Conservation (phyloP, 371 early-diverging fungal species). For the Choanephora cucurbitarum region DNA sequence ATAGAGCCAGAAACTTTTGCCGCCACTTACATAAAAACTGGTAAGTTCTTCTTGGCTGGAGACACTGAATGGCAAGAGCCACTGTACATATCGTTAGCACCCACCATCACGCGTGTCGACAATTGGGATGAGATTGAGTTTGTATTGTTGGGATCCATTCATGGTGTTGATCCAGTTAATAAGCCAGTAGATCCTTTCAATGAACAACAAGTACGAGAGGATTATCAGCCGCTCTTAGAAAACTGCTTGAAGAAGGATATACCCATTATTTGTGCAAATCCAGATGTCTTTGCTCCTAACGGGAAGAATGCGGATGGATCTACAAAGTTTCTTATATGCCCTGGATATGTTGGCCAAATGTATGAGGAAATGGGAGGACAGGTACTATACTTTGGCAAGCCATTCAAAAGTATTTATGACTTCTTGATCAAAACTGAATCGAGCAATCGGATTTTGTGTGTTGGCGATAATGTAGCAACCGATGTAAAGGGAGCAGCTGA, state of each 20-base stretch:
- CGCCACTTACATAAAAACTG: slow-evolving; percentile 27
- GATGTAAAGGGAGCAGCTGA: slow-evolving; percentile 44
- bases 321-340: slow-evolving; percentile 32
- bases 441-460: slow-evolving; percentile 27
- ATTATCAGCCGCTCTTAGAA: slow-evolving; percentile 34
- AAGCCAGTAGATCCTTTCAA: slow-evolving; percentile 24
- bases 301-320: slow-evolving; percentile 35
- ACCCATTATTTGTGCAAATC: slow-evolving; percentile 49
- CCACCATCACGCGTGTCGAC: slow-evolving; percentile 17
- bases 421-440: slow-evolving; percentile 20
- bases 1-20: slow-evolving; percentile 32
- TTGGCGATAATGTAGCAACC: slow-evolving; percentile 49
- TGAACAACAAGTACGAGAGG: slow-evolving; percentile 25
- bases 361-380: slow-evolving; percentile 46
- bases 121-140: slow-evolving; percentile 42
- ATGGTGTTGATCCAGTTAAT: slow-evolving; percentile 18
- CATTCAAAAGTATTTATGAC: slow-evolving; percentile 42
- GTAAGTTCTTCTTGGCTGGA: slow-evolving; percentile 40
- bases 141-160: slow-evolving; percentile 37
- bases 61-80: slow-evolving; percentile 40
- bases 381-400: slow-evolving; percentile 52
- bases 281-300: slow-evolving; percentile 49
- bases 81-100: slow-evolving; percentile 30
- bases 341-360: slow-evolving; percentile 44
- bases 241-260: slow-evolving; percentile 23